phyloP scores from a whole-genome alignment of 257 asterid species.

The Eustoma russellianum region DNA sequence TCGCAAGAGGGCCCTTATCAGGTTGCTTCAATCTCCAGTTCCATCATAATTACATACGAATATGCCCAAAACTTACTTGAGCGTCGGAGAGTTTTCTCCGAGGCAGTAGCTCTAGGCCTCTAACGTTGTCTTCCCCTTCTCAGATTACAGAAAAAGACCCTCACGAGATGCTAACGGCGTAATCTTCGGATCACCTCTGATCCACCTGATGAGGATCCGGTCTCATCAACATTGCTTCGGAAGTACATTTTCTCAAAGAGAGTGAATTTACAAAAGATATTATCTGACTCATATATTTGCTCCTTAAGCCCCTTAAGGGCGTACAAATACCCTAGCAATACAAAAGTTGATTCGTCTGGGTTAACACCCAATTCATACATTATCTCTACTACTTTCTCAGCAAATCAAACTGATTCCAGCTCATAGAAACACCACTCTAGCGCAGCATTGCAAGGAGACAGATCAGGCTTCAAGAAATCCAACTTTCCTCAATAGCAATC shows the following conservation, averaged over 20 bases:
- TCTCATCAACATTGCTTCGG: constrained; percentile 46
- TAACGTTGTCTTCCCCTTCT: too few species aligned
- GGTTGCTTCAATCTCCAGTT: too few species aligned
- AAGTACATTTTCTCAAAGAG: constrained; percentile 27
- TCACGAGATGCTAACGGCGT: too few species aligned
- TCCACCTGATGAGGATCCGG: too few species aligned
- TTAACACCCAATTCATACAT: constrained; percentile 70
- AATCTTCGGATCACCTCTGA: constrained; percentile 70
- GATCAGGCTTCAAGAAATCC: constrained; percentile 57
- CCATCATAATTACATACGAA: too few species aligned
- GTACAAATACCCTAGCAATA: constrained; percentile 71
- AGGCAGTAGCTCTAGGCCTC: too few species aligned
- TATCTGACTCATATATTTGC: constrained; percentile 60
- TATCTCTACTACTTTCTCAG: constrained; percentile 60
- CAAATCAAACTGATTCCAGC: constrained; percentile 59
- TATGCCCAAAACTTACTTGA: too few species aligned
- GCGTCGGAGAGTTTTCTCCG: too few species aligned
- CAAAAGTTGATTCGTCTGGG: constrained; percentile 65
- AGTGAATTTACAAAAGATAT: constrained; percentile 44
- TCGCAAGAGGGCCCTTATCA: too few species aligned
- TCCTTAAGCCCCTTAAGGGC: constrained; percentile 61
- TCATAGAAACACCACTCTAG: constrained; percentile 67
- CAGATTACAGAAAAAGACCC: too few species aligned
- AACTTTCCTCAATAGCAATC: constrained; percentile 65
- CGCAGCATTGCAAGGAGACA: constrained; percentile 80